A percentile compares a stretch with the other conserved stretches of the same genome.
Conservation (phyloP, 2,329 filamentous ascomycete genomes). For the Ophiostoma populinum region DNA sequence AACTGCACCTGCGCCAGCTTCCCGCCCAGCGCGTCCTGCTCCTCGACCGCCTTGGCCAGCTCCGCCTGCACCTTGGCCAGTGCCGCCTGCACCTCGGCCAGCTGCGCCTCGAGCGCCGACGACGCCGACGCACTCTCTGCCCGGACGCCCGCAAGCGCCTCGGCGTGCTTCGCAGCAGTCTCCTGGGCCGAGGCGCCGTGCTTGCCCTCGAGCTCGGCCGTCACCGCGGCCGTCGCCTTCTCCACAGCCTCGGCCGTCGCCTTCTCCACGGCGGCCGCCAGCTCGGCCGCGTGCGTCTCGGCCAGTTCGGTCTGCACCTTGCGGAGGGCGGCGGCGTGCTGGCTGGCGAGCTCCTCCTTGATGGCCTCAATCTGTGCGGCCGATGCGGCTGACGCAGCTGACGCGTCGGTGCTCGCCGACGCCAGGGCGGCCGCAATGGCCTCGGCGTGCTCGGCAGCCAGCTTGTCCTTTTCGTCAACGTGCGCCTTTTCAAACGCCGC, state of each 20-base stretch:
- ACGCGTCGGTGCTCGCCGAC: constrained; percentile 13
- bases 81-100: constrained; percentile 21
- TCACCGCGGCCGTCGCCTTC: constrained; percentile 22
- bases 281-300: constrained; percentile 6
- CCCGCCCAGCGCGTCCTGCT: constrained; percentile 31
- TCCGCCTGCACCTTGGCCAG: constrained; percentile 22
- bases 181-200: constrained; percentile 26
- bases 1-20: constrained; percentile 42
- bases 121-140: constrained; percentile 25
- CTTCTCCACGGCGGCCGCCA: constrained; percentile 18
- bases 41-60: constrained; percentile 27
- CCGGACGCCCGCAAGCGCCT: constrained; percentile 28
- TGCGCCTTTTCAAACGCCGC: constrained; percentile 29
- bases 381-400: constrained; percentile 14
- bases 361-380: constrained; percentile 19
- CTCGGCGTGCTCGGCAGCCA: constrained; percentile 17
- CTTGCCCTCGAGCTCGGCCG: constrained; percentile 23
- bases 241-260: constrained; percentile 21
- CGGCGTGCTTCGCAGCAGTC: constrained; percentile 24
- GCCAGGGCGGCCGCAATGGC: constrained; percentile 14
- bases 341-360: constrained; percentile 24
- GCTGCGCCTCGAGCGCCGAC: constrained; percentile 21
- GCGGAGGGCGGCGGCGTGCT: constrained; percentile 27
- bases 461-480: constrained; percentile 21
- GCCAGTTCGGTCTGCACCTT: constrained; percentile 21